Evolutionary conservation across 2,329 filamentous ascomycete species (phyloP), one percentile per base, ranked within the genome.

Genomic region (Aspergillus sclerotialis): DNA sequence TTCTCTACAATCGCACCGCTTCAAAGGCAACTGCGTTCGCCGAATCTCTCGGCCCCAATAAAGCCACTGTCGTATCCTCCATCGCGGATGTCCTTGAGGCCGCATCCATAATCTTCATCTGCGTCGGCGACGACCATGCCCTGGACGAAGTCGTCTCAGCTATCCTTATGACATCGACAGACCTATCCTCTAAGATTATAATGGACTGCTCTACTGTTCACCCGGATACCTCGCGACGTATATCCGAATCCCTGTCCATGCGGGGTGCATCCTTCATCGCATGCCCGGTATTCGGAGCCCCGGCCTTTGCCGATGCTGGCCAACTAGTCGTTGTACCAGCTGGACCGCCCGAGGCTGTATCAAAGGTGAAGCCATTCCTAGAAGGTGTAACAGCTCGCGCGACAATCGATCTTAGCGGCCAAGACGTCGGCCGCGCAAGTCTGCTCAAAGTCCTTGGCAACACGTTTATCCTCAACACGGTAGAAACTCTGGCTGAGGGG

Each of bases 141-240:
- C 77, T 93, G 28, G 72, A 77, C 37, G 64, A 72, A 4, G 76
- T 78, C 13, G 72, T 86, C 39, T 60, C 70, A 27, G 56, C 69
- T 3, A 73, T 82, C 18, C 63, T 86, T 3, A 43, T 50, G 14
- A 10, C 41, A 5, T 50, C 73, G 30, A 53, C 63, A 12, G 65
- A 77, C 37, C 63, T 84, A 12, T 69, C 69, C 17, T 79, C 77
- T 41, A 94, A 94, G 65, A 67, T 92, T 11, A 80, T 94, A 46
- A 74, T 94, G 19, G 88, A 94, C 55, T 89, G 83, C 70, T 92
- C 85, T 3, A 94, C 88, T 16, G 76, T 94, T 23, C 84, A 92
- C 58, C 88, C 89, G 0, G 82, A 89, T 36, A 87, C 84, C 4
- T 84, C 84, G 1, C 75, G 84, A 40, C 69, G 69, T 16, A 61